phyloP scores from a whole-genome alignment of 441 rosid species.

The Melastoma candidum region DNA sequence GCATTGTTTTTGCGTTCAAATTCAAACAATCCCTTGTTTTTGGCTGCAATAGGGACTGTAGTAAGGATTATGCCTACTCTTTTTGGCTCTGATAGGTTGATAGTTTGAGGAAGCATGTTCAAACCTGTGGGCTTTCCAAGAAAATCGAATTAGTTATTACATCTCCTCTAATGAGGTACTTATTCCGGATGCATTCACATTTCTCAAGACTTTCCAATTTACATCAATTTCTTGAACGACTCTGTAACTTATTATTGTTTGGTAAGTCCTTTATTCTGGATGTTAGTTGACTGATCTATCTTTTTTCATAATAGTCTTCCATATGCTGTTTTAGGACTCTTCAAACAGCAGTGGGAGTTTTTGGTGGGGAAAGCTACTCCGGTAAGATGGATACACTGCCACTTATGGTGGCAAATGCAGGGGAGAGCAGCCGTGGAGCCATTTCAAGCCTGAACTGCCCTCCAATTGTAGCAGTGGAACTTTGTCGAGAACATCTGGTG shows the following conservation, averaged over 20 bases:
- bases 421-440: constrained; percentile 62
- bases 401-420: constrained; percentile 90
- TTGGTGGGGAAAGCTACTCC: constrained; percentile 78
- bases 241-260: background rate
- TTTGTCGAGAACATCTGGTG: constrained; percentile 95
- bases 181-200: constrained; percentile 1
- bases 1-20: background rate
- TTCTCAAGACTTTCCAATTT: background rate
- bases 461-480: constrained; percentile 69
- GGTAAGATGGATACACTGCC: constrained; percentile 55
- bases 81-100: constrained; percentile 48
- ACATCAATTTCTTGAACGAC: background rate
- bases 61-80: constrained; percentile 2
- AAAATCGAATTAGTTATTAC: constrained; percentile 70
- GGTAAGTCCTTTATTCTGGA: background rate
- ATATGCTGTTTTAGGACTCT: constrained; percentile 51
- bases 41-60: background rate
- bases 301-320: constrained; percentile 5
- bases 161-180: constrained; percentile 80
- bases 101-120: constrained; percentile 82
- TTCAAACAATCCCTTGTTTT: background rate
- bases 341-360: constrained; percentile 97
- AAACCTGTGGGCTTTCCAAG: constrained; percentile 55
- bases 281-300: background rate
- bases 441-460: constrained; percentile 79